phyloP scores from a whole-genome alignment of 805 yeast species.

The Schwanniomyces vanrijiae region DNA sequence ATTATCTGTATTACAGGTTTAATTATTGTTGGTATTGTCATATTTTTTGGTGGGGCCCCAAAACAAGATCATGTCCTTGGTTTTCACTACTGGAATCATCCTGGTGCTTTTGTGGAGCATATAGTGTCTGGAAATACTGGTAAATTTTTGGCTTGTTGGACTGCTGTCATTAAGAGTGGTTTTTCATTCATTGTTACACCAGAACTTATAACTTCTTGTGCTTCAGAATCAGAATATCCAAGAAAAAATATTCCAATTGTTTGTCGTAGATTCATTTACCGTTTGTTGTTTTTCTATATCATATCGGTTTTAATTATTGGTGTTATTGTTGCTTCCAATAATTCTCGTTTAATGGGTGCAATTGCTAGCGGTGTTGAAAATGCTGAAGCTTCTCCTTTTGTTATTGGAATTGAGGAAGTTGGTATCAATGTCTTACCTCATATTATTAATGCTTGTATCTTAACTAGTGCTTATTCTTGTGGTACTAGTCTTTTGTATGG shows the following conservation, averaged over 20 bases:
- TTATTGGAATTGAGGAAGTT: constrained; percentile 49
- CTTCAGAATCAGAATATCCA: constrained; percentile 61
- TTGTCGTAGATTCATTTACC: constrained; percentile 52
- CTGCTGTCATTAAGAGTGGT: constrained; percentile 59
- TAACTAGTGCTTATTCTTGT: constrained; percentile 73
- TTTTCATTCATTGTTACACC: constrained; percentile 61
- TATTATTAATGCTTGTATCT: constrained; percentile 69
- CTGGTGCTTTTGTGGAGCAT: constrained; percentile 20
- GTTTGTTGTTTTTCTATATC: constrained; percentile 32
- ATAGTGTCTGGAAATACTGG: constrained; percentile 49
- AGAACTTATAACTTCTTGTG: constrained; percentile 39
- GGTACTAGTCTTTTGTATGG: constrained; percentile 40
- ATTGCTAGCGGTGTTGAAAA: constrained; percentile 15
- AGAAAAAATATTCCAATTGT: constrained; percentile 61
- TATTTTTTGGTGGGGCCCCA: constrained; percentile 22
- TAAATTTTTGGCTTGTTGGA: constrained; percentile 59
- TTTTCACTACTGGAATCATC: constrained; percentile 22
- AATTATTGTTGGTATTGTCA: constrained; percentile 19
- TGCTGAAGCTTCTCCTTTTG: constrained; percentile 69
- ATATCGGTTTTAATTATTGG: constrained; percentile 19
- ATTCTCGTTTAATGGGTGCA: constrained; percentile 13
- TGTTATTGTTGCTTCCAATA: constrained; percentile 24
- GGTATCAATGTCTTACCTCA: constrained; percentile 62
- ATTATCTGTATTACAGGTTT: constrained; percentile 17
- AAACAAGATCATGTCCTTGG: constrained; percentile 18